Evolutionary conservation across 352 stramenopile species (phyloP), one percentile per base, ranked within the genome.

Genomic region (Hyaloperonospora brassicae): DNA sequence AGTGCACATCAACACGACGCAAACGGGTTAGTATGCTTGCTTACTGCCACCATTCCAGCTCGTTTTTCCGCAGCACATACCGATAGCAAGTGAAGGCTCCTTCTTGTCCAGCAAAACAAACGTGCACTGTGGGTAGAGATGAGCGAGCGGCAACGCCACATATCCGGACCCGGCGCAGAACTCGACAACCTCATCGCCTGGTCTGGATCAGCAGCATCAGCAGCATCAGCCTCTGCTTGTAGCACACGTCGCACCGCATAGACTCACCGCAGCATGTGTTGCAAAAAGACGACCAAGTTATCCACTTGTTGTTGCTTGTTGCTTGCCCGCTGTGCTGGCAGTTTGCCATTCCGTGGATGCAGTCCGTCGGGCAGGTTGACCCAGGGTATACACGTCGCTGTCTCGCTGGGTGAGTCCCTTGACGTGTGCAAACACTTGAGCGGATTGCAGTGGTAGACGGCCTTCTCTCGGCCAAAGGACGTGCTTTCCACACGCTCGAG

Each of bases 21-120:
- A 44, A 11, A 36, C 22, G 40, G 9, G 23, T 55, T 9, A 45
- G 50, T 12, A 41, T 14, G 23, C 35, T 46, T 11, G 1, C 38
- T 40, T 14, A 24, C 22, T 24, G 27, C 25, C 41, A 50, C 40
- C 10, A 41, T 21, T 21, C 9, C 27, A 34, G 27, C 27, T 9
- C 8, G 27, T 34, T 17, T 17, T 17, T 41, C 35, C 48, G 30
- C 30, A 49, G 6, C 8, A 31, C 62, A 31, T 50, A 89, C 79
- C 80, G 35, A 92, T 89, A 17, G 72, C 73, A 17, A 92, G 71
- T n/a, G 79, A 89, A 25, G 68, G 72, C 41, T 81, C 58, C 53
- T 90, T 89, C 67, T 78, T 89, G 62, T 92, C 82, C 5, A 90
- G 66, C 21, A 92, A 52, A 22, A 90, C 76, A 53, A 92, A 89